Evolutionary conservation across 768 basidiomycete genomes (phyloP).

Genomic region (Trametes coccinea): DNA sequence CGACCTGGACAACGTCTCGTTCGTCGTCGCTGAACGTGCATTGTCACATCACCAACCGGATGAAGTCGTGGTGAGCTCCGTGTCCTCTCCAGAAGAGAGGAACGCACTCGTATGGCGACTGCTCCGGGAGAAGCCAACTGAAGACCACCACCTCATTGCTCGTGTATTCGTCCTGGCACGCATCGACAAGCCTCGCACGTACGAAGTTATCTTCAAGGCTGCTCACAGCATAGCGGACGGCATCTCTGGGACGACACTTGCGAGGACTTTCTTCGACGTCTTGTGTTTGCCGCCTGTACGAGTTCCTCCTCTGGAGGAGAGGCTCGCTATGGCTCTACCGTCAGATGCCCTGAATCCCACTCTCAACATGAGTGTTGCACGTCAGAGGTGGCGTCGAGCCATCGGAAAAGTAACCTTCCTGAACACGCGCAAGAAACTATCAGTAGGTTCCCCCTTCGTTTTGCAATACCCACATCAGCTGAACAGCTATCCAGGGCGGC

Average conservation of each 20-base stretch:
- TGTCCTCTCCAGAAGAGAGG: constrained; percentile 39
- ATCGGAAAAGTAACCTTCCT: constrained; percentile 40
- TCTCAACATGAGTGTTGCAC: constrained; percentile 35
- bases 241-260: constrained; percentile 41
- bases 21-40: constrained; percentile 43
- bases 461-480: background rate
- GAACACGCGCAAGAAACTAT: constrained; percentile 35
- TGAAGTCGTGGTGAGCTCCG: constrained; percentile 41
- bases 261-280: constrained; percentile 47
- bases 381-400: constrained; percentile 47
- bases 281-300: constrained; percentile 30
- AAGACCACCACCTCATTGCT: constrained; percentile 44
- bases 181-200: constrained; percentile 35
- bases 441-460: constrained; percentile 32
- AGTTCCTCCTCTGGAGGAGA: constrained; percentile 35
- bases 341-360: constrained; percentile 40
- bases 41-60: constrained; percentile 34
- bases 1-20: constrained; percentile 34
- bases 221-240: constrained; percentile 57
- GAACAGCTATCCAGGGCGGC: constrained; percentile 45
- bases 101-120: constrained; percentile 30
- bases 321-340: constrained; percentile 43
- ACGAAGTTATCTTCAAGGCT: constrained; percentile 45
- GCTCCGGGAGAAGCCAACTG: constrained; percentile 34
- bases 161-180: constrained; percentile 44